Base-by-base conservation (phyloP, 768 basidiomycete species). In the Russula ochroleuca region DNA sequence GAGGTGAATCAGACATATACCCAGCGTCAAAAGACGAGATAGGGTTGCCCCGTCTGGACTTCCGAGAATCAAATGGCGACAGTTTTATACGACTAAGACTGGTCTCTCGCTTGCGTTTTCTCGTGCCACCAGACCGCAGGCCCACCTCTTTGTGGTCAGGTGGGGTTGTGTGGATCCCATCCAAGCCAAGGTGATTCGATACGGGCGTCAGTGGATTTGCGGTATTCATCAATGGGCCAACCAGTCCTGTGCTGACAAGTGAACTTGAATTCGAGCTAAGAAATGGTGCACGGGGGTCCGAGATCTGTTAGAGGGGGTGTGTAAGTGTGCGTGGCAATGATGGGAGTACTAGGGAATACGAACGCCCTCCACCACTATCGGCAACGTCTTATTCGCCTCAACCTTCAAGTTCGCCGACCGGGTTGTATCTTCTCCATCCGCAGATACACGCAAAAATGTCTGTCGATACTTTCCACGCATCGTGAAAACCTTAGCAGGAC, bases 391-490 rank as follows among this genome's bases (percentile, higher is more conserved):
- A 56, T 67, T 31, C 17, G 40, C 9, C 23, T 61, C 49, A 23
- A 67, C 59, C 52, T 61, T 54, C 41, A 67, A 48, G 50, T 66
- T 60, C 1, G 63, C 58, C 8, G 66, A 65, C 40, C 60, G 63
- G 15, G n/a, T 61, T 21, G 45, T 61, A 43, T 65, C 66, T 59
- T 59, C 59, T 1, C 66, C 66, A n/a, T 65, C 66, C 35, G 51
- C 40, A 31, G 63, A 59, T 25, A 67, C n/a, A 19, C 49, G 57
- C 19, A 67, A 35, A 35, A 67, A 66, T 11, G 14, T 57, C 50
- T 67, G 66, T 25, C 64, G 63, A 51, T 65, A 67, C 49, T 65
- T 65, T 25, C 59, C 66, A 0, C 66, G 63, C 66, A 67, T 67
- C 17, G 66, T 61, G 55, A 66, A 25, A 35, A 65, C 59, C 45